Percentiles rank a stretch among this genome's conserved stretches.
These are phyloP conservation scores for Blepharisma japonicum DNA, from an alignment of 73 alveolate species.

Conservation along the genomic window DNA sequence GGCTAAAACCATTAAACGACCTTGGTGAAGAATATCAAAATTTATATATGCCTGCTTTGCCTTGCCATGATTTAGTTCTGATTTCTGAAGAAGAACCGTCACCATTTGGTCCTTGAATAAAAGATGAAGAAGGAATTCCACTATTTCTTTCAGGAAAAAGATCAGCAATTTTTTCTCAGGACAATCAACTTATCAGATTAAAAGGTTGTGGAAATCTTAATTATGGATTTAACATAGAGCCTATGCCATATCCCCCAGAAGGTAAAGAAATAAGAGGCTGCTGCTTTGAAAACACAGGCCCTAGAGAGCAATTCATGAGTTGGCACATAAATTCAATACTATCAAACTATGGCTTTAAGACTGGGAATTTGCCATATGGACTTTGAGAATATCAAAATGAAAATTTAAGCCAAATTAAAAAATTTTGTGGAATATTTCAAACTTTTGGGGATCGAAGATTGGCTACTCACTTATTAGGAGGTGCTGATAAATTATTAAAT, in stretches of 20 bases:
- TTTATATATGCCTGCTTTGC: conserved; percentile 27
- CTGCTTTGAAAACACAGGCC: conserved; percentile 69
- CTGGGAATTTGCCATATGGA: conserved; percentile 71
- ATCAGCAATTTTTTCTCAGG: conserved; percentile 50
- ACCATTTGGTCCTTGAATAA: not conserved
- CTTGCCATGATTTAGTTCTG: conserved; percentile 28
- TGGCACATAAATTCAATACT: conserved; percentile 47
- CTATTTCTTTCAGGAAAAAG: conserved; percentile 60
- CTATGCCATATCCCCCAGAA: conserved; percentile 55
- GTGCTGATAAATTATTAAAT: conserved; percentile 13
- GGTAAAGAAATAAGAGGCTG: conserved; percentile 80
- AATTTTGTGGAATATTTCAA: conserved; percentile 74
- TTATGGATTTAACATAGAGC: conserved; percentile 60
- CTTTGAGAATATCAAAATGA: conserved; percentile 58
- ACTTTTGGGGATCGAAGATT: conserved; percentile 81
- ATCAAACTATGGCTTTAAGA: conserved; percentile 36
- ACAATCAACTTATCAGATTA: conserved; percentile 45
- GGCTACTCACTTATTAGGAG: conserved; percentile 76
- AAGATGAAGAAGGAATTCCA: not conserved
- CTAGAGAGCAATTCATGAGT: conserved; percentile 72
- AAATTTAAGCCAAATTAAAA: conserved; percentile 54
- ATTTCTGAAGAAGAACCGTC: not conserved
- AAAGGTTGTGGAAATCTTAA: conserved; percentile 85
- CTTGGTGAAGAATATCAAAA: conserved; percentile 30
- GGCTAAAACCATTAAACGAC: not conserved